Conservation (phyloP, 371 early-diverging fungal genomes). For the Funneliformis caledonium region DNA sequence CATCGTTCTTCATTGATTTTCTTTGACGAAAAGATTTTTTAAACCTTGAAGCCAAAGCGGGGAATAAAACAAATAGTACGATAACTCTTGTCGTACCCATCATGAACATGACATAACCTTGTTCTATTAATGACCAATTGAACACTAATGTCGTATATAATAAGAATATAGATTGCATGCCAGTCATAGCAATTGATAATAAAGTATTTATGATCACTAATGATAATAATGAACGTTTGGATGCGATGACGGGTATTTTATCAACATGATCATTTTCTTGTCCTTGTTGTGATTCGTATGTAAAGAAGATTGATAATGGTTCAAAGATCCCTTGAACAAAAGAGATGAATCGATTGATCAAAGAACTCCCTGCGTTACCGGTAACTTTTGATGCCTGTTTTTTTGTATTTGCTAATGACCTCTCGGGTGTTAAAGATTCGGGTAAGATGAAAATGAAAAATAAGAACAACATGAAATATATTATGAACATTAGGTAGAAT, state of each 20-base stretch:
- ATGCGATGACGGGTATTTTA: not conserved
- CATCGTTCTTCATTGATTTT: not conserved
- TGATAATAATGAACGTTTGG: conserved; percentile 15
- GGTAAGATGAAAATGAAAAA: conserved; percentile 28
- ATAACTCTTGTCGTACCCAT: not conserved
- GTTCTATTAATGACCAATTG: conserved; percentile 23
- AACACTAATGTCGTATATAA: conserved; percentile 19
- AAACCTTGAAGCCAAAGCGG: not conserved
- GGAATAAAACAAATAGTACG: conserved; percentile 5
- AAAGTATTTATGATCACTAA: not conserved
- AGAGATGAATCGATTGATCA: not conserved
- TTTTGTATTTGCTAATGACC: not conserved
- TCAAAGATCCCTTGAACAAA: not conserved
- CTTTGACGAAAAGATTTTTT: not conserved
- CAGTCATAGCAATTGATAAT: not conserved
- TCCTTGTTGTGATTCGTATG: not conserved
- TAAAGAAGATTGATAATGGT: conserved; percentile 18
- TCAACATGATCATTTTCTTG: not conserved
- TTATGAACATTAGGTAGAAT: not conserved
- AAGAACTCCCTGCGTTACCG: not conserved
- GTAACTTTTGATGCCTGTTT: not conserved
- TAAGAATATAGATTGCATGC: conserved; percentile 16
- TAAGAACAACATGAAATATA: not conserved
- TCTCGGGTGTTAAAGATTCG: conserved; percentile 33
- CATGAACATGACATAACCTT: conserved; percentile 13